Percentiles rank a stretch among this genome's conserved stretches.
Conservation (phyloP, 805 yeast genomes). For the Phaffomyces thermotolerans region DNA sequence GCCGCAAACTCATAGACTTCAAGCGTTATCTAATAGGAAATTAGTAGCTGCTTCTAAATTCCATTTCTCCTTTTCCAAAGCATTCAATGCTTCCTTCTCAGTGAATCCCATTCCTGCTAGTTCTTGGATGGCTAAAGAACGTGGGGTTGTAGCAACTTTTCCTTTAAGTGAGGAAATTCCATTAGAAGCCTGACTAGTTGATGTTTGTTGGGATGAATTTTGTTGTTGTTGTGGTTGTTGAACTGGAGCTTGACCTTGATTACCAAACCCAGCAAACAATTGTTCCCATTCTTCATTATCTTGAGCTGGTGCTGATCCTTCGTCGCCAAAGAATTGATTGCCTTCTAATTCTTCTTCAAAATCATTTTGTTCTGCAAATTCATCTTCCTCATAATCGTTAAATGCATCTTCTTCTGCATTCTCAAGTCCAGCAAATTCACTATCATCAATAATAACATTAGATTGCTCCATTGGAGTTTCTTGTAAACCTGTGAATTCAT, state of each 20-base stretch:
- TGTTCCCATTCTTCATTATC: conserved; percentile 86
- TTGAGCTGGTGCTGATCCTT: conserved; percentile 7
- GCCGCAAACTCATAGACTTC: neutral
- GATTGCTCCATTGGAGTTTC: conserved; percentile 29
- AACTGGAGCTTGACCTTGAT: conserved; percentile 26
- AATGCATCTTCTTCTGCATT: conserved; percentile 30
- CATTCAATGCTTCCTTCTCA: conserved; percentile 53
- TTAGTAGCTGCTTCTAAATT: conserved; percentile 85
- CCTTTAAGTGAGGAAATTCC: conserved; percentile 17
- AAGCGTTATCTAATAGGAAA: conserved; percentile 64
- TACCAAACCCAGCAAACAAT: conserved; percentile 83
- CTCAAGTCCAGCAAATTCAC: conserved; percentile 30
- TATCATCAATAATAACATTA: conserved; percentile 19
- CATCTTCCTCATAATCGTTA: conserved; percentile 21
- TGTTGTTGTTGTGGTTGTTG: conserved; percentile 3
- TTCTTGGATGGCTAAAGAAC: conserved; percentile 61
- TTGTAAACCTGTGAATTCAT: conserved; percentile 27
- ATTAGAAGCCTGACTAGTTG: conserved; percentile 1
- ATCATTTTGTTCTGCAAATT: conserved; percentile 14
- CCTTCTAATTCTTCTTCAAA: conserved; percentile 19
- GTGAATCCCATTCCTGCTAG: conserved; percentile 87
- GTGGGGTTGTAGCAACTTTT: conserved; percentile 37
- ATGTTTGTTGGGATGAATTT: neutral
- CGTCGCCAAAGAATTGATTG: conserved; percentile 20
- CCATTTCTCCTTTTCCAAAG: conserved; percentile 65